Base-by-base conservation (phyloP, 1,284 basidiomycete genomes). In the Puccinia hordei region DNA sequence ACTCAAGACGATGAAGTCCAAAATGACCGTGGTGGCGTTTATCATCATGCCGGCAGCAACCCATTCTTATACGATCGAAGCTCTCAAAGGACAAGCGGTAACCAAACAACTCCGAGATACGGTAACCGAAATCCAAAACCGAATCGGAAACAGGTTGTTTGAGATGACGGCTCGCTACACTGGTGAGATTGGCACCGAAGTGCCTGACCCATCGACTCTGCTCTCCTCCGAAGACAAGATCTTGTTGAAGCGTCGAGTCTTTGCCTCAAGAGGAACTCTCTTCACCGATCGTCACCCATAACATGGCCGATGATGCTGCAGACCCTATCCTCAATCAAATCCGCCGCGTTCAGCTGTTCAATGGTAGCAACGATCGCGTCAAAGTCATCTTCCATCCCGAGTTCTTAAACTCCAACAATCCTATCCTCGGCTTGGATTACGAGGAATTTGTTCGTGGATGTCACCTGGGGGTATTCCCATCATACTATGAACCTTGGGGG, bases 351-450 rank as follows among this genome's bases (percentile, higher is more conserved):
- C 91, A 94, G 86, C 88, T 98, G 46, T 98, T 98, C 90, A 98
- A 98, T 87, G 86, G 88, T 53, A 87, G 89, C 30, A 84, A 88
- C 49, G 96, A 99, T 85, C 89, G 93, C 75, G 95, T 98, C 86
- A 98, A 98, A 88, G 90, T 98, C 85, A 90, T 99, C 80, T 99
- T 99, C 90, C 96, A 99, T 87, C 96, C 96, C 5, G 96, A 99
- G 86, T 99, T 99, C 88, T 87, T 99, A 85, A 98, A 96, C 87
- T 91, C 93, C 81, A 98, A 95, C 87, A 98, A 98, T 87, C 96
- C 96, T 0, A 97, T 98, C 81, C 88, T 99, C 30, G 95, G 95
- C 1, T 89, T 99, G 82, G 96, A 99, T 86, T 99, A 99, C 85
- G 96, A 99, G 86, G 96, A 99, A 87, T 99, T 99, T 85, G 96